Base-by-base conservation (phyloP, 2,329 filamentous ascomycete genomes). In the Ophiognomonia clavigignenti-juglandacearum region DNA sequence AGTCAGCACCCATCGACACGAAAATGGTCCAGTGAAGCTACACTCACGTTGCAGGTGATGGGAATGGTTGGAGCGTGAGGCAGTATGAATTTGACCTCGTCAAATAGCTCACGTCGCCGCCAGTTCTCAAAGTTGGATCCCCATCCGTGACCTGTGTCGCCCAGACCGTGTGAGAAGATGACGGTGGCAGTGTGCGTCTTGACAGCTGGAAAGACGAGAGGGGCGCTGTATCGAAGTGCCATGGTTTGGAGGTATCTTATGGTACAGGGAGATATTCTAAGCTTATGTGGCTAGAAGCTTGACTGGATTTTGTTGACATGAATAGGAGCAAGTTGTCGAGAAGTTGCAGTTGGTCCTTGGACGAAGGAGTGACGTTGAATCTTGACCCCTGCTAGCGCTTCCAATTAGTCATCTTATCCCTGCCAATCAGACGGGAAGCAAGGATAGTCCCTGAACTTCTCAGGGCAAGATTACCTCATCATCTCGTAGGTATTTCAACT, bases 1-100 rank as follows among this genome's bases (percentile, higher is more conserved):
- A 27, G 26, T 53, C 31, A 53, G 50, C 29, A 31, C 2, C 24
- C 6, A 13, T 10, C 5, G 29, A n/a, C 46, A 54, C 45, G 8
- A 35, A 7, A 9, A 34, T 13, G 10, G 18, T 8, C 9, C 14
- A 2, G 18, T 13, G 38, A n/a, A n/a, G 24, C 13, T 11, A 11
- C 45, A 69, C 78, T 60, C 68, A 89, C 85, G 53, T 67, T 66
- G 56, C 58, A 58, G n/a, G 89, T 91, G 62, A 96, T 88, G 26
- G 90, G 89, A 45, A 95, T 93, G 31, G 68, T 70, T 5, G 92
- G 90, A 23, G 93, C 93, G 70, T 96, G 88, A 14, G 93, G 93
- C 65, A 98, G 85, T 61, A 98, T 81, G 66, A 97, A 97, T 62
- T 92, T 86, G 64, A 96, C 88, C 68, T 96, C 86, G 48, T 90